Evolutionary conservation across 1,284 basidiomycete genomes (phyloP), one percentile per base, ranked within the genome.

Genomic region (Xerocomus minutiporus): DNA sequence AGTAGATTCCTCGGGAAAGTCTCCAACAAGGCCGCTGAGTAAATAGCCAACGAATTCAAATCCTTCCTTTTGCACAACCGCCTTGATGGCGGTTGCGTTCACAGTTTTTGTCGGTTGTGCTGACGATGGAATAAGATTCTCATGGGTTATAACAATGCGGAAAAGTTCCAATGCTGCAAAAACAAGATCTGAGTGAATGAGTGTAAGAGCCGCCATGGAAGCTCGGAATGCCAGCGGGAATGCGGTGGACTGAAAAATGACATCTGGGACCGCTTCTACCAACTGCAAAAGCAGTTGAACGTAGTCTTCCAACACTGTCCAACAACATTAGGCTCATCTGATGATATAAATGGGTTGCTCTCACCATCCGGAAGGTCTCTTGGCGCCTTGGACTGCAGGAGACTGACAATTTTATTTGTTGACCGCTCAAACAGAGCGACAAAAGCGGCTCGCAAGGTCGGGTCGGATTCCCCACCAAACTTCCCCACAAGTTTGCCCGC

Each of bases 291-390:
- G 75, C 68, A 94, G 80, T 61, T 93, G 92, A 50, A 94, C 70
- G 62, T 96, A 99, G 69, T 99, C 97, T 68, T 99, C 97, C 62
- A 99, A 75, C 34, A 97, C 97, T 97, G 17, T 44, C 20, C 11
- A 28, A 20, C 7, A n/a, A 42, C 15, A 29, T 61, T 39, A 55
- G 48, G 31, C 41, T 44, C 35, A n/a, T 23, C 8, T 12, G 5
- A 35, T 7, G 11, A 25, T 17, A 45, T 4, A 8, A 31, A 44
- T 13, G 41, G 25, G 50, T 13, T 36, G 26, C 39, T 64, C 81
- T 68, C 61, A 88, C 93, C 84, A 72, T 96, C 93, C 23, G 93
- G 90, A 44, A 95, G 80, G 56, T 86, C 83, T 29, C 79, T 72
- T 13, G 91, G 82, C 4, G 76, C 66, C 61, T 88, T 87, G 32